Evolutionary conservation across 179 eudicot genomes (phyloP), one percentile per base, ranked within the genome.

Genomic region (Silene noctiflora): DNA sequence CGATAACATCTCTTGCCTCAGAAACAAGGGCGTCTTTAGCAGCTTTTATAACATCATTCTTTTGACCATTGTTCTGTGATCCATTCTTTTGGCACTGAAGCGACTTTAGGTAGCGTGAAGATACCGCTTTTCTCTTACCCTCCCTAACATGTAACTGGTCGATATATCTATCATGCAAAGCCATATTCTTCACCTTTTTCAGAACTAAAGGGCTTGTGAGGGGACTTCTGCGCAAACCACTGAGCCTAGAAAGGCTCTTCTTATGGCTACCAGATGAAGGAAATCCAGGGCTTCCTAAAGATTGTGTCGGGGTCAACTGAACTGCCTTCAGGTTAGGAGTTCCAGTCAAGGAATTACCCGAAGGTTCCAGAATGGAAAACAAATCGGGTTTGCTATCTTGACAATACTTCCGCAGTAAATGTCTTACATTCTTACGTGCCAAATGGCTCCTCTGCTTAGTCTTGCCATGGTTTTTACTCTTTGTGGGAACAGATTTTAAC

Each of bases 101-200:
- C 35, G 46, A 72, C 77, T 85, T 92, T 12, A 74, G 63, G 42
- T 75, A 74, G 76, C 78, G 85, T 24, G 67, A 58, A 68, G 83
- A 76, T 33, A 72, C 82, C 42, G 85, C 86, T 78, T 83, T 90
- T 81, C 98, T 92, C 88, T 85, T 89, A 62, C 90, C 90, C 68
- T 94, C 93, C 80, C 98, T 87, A 27, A 69, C 68, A 76, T 92
- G 96, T 65, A 94, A 79, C 79, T 84, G 88, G 76, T 90, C 98
- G 21, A 94, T 91, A 82, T 88, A 94, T 81, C 91, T 94, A 83
- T 94, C 96, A 75, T 92, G 98, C 76, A 89, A 77, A 29, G 84
- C 91, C 86, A 85, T 84, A 85, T 94, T 90, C 77, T 89, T 94
- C 71, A 92, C 83, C 77, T 80, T 89, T 86, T 94, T 94, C 81